Evolutionary conservation across 2,329 filamentous ascomycete species (phyloP).

Genomic region (Aphanoascus verrucosus): DNA sequence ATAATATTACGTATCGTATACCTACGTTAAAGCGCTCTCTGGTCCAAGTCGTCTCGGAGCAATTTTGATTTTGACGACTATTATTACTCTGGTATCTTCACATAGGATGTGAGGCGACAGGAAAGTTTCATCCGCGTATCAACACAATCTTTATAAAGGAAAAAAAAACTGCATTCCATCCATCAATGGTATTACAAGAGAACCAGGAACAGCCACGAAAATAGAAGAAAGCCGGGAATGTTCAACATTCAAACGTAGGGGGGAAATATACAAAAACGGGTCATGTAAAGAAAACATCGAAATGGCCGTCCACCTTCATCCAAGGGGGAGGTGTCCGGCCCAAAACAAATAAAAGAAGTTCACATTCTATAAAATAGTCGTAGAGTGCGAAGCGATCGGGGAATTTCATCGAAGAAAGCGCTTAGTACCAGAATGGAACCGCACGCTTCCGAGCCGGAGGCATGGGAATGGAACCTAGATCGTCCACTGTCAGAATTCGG

Average conservation of each 20-base stretch:
- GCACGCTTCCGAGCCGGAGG: constrained; percentile 9
- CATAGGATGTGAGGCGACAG: not conserved
- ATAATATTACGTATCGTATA: not conserved
- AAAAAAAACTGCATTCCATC: constrained; percentile 7
- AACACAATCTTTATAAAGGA: constrained; percentile 1
- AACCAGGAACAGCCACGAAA: constrained; percentile 3
- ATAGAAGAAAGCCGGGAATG: constrained; percentile 2
- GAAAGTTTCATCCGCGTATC: not conserved
- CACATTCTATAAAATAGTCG: not conserved
- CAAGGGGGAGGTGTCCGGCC: not conserved
- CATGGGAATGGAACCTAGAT: constrained; percentile 16
- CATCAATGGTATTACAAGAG: constrained; percentile 9
- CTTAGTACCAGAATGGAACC: constrained; percentile 8
- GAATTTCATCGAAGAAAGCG: not conserved
- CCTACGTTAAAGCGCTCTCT: not conserved
- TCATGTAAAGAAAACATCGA: not conserved
- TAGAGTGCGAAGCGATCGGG: not conserved
- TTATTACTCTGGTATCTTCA: constrained; percentile 9
- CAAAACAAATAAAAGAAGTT: not conserved
- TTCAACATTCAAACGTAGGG: constrained; percentile 11
- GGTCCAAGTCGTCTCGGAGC: not conserved
- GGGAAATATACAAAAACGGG: not conserved
- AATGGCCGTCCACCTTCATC: not conserved
- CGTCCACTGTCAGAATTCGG: constrained; percentile 4
- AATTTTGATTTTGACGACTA: constrained; percentile 1